These are phyloP conservation scores for Asclepias syriaca DNA, from an alignment of 257 asterid genomes.

Conservation along the genomic window DNA sequence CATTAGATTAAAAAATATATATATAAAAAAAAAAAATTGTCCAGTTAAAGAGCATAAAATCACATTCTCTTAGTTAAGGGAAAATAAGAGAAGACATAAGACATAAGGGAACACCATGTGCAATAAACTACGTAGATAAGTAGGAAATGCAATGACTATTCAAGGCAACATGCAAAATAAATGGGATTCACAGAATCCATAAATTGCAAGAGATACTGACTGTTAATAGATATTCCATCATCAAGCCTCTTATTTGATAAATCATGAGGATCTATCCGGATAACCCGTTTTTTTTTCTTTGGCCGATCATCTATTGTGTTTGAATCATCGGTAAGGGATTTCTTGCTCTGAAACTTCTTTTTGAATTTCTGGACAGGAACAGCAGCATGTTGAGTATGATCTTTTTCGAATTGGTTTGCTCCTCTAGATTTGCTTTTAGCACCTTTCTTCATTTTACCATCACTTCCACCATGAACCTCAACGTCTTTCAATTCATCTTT, in stretches of 20 bases:
- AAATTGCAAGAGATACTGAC: slow-evolving; percentile 30
- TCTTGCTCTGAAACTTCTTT: slow-evolving; percentile 42
- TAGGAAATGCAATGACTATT: neutral
- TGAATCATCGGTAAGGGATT: slow-evolving; percentile 28
- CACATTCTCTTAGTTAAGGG: neutral
- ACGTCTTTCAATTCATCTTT: neutral
- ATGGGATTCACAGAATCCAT: neutral
- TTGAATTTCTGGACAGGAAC: slow-evolving; percentile 28
- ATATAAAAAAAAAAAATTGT: too few species aligned
- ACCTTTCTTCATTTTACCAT: slow-evolving; percentile 5
- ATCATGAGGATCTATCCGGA: slow-evolving; percentile 75
- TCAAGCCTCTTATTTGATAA: slow-evolving; percentile 81
- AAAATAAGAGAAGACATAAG: neutral
- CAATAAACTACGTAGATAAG: neutral
- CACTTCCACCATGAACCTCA: slow-evolving; percentile 7
- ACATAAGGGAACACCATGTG: neutral
- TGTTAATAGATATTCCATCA: slow-evolving; percentile 44
- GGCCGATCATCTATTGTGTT: slow-evolving; percentile 34
- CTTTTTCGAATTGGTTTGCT: slow-evolving; percentile 23
- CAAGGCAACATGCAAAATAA: neutral
- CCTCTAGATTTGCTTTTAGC: slow-evolving; percentile 19
- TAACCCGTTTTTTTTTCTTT: slow-evolving; percentile 62
- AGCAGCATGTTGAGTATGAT: slow-evolving; percentile 23
- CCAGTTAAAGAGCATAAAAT: neutral
- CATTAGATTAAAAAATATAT: too few species aligned